Evolutionary conservation across 306 rosid genomes (phyloP).

Genomic region (Carpinus fangiana): DNA sequence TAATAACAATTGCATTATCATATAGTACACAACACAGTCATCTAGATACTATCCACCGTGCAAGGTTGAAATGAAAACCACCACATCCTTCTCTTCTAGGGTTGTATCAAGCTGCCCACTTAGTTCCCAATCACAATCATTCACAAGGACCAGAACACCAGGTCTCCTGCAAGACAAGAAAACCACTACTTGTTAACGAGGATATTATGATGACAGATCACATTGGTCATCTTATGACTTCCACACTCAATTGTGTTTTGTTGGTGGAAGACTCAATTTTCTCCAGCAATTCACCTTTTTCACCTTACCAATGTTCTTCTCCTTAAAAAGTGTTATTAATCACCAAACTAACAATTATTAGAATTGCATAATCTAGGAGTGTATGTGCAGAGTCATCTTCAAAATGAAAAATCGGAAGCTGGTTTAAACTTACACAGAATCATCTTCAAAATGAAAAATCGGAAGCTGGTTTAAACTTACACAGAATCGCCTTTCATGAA

Average conservation of each 20-base stretch:
- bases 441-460: not conserved
- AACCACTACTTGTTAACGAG: not conserved
- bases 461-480: slow-evolving; percentile 48
- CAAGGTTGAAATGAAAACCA: slow-evolving; percentile 90
- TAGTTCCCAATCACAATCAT: slow-evolving; percentile 97
- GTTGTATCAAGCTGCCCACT: slow-evolving; percentile 80
- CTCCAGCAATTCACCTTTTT: not conserved
- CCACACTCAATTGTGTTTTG: not conserved
- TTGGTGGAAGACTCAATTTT: slow-evolving; percentile 18
- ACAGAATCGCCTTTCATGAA: slow-evolving; percentile 95
- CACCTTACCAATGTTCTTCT: not conserved
- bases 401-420: too few species aligned
- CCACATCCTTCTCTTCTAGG: slow-evolving; percentile 83
- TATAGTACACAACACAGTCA: slow-evolving; percentile 5
- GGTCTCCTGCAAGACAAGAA: slow-evolving; percentile 73
- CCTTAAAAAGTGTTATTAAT: not conserved
- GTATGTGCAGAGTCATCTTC: not conserved
- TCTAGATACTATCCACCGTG: slow-evolving; percentile 70
- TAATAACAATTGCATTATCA: slow-evolving; percentile 11
- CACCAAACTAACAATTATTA: slow-evolving; percentile 13
- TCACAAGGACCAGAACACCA: slow-evolving; percentile 91
- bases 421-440: too few species aligned
- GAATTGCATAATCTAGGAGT: slow-evolving; percentile 5
- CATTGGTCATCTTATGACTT: not conserved
- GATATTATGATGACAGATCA: not conserved